These are phyloP conservation scores for Amanita jacksonii DNA, from an alignment of 768 basidiomycete species.

Conservation along the genomic window DNA sequence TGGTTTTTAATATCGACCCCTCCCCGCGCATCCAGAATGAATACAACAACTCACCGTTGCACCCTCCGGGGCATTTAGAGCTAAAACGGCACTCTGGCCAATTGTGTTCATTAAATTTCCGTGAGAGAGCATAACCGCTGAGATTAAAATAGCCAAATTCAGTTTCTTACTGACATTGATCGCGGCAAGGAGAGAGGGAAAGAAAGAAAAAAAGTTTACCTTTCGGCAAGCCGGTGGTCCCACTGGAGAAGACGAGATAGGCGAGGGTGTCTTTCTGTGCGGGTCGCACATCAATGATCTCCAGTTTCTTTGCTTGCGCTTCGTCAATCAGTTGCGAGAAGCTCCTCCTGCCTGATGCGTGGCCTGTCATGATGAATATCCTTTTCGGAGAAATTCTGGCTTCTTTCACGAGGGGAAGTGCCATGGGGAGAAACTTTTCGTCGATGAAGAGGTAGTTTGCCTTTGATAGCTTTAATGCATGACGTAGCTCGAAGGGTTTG, in stretches of 20 bases:
- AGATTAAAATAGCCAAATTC: no score
- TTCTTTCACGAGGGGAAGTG: constrained; percentile 24
- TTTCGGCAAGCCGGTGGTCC: constrained; percentile 71
- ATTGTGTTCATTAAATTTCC: constrained; percentile 46
- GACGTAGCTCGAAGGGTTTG: constrained; percentile 28
- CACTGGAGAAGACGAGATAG: constrained; percentile 70
- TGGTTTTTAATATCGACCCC: no score
- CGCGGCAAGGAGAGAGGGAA: no score
- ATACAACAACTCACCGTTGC: constrained; percentile 11
- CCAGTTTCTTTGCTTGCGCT: constrained; percentile 26
- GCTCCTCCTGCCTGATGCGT: constrained; percentile 27
- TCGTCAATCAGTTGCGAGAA: constrained; percentile 35
- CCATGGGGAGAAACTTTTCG: constrained; percentile 20
- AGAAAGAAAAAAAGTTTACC: no score
- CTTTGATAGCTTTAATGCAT: constrained; percentile 24
- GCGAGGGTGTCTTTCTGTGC: constrained; percentile 49
- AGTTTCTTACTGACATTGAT: no score
- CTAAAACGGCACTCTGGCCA: constrained; percentile 25
- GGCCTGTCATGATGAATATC: constrained; percentile 42
- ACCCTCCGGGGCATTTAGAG: constrained; percentile 21
- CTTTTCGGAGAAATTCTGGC: constrained; percentile 28
- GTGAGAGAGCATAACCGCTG: constrained; percentile 49
- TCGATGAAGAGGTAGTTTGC: constrained; percentile 26
- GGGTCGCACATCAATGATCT: constrained; percentile 31
- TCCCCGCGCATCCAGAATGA: no score